These are phyloP conservation scores for Curvularia sp. DNA, from an alignment of 2,329 filamentous ascomycete genomes.

Conservation along the genomic window DNA sequence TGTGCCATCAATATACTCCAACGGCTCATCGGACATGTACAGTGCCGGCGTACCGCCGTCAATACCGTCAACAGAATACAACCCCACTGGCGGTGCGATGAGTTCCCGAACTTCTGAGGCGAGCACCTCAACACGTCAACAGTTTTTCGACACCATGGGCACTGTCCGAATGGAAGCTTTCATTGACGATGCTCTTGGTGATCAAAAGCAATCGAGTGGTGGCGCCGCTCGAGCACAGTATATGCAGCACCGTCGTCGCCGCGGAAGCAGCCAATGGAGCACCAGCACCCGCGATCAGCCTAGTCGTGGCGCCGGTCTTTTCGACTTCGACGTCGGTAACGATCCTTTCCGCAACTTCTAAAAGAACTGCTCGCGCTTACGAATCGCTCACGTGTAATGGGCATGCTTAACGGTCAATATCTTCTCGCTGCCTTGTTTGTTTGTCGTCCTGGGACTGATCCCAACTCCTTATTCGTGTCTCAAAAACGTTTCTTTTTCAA, in stretches of 20 bases:
- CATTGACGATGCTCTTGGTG: conserved; percentile 64
- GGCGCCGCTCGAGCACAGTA: conserved; percentile 26
- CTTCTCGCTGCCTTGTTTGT: conserved; percentile 12
- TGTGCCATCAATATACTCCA: conserved; percentile 50
- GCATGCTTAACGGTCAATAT: conserved; percentile 18
- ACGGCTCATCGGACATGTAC: conserved; percentile 50
- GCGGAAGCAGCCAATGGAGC: conserved; percentile 49
- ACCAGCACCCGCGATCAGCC: conserved; percentile 40
- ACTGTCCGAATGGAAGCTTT: conserved; percentile 98
- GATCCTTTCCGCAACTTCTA: conserved; percentile 50
- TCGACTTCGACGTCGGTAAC: conserved; percentile 42
- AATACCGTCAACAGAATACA: conserved; percentile 51
- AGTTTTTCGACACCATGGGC: conserved; percentile 84
- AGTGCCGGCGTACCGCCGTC: conserved; percentile 43
- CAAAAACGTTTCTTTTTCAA: conserved; percentile 1
- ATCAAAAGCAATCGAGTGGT: conserved; percentile 24
- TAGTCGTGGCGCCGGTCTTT: conserved; percentile 38
- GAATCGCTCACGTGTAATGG: conserved; percentile 19
- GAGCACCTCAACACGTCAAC: conserved; percentile 57
- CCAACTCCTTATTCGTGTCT: background rate
- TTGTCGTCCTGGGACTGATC: conserved; percentile 10
- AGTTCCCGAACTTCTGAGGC: conserved; percentile 61
- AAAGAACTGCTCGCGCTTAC: conserved; percentile 13
- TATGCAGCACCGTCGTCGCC: conserved; percentile 38
- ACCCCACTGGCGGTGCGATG: conserved; percentile 48